Evolutionary conservation across 352 stramenopile genomes (phyloP), one percentile per base, ranked within the genome.

Genomic region (Pythium plurisporium): DNA sequence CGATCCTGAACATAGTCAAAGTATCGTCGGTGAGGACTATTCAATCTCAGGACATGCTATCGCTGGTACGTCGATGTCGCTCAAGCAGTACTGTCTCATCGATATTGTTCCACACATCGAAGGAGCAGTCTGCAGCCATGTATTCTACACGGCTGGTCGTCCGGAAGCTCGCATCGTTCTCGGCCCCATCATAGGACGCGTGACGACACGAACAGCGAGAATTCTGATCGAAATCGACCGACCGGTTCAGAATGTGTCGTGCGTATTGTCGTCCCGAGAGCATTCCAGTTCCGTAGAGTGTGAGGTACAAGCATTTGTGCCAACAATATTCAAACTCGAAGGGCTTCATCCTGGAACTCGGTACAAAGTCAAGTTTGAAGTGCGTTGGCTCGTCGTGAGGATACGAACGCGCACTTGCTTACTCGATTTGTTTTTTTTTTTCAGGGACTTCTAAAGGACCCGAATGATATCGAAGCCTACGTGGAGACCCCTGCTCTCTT

Each of bases 161-260:
- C 56, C 67, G 1, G 64, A 76, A 11, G 72, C 82, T 7, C 68
- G 59, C 2, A 38, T 91, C 2, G 27, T 89, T 23, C 25, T 89
- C 8, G 82, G 82, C 3, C 82, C 82, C 10, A 60, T 91, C n/a
- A 55, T 91, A 25, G 79, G 82, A 23, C 67, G 72, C 15, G 68
- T 89, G 14, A 84, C 76, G n/a, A 65, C 74, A 7, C 59, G 65
- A 12, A 73, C 79, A 22, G 70, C 70, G 1, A 65, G 82, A 19
- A 78, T 91, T 26, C 65, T 91, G 3, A 49, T 91, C 31, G 82
- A 89, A 36, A 46, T 89, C 19, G 79, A 89, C 44, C 73, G 72
- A 1, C 22, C 55, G 3, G 76, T 72, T 8, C 20, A 60, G 0
- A 79, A 67, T 29, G 65, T 73, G 2, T 27, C 55, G 25, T 89